phyloP scores from a whole-genome alignment of 2,329 filamentous ascomycete genomes.

The Sclerotiophoma versabilis region DNA sequence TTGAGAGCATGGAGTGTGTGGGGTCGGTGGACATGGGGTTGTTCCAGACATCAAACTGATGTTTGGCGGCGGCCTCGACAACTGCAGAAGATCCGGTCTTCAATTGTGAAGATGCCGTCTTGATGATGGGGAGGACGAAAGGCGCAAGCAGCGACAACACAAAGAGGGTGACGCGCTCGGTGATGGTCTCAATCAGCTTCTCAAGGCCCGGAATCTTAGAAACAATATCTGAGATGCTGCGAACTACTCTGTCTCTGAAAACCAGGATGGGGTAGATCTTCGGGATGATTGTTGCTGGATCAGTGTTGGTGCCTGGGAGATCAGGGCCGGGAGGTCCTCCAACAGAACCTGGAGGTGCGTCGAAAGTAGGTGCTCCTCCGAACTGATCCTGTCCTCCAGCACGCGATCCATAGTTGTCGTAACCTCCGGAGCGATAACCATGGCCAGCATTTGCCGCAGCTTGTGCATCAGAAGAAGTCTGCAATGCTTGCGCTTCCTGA shows the following conservation, averaged over 20 bases:
- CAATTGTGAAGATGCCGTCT: slow-evolving; percentile 79
- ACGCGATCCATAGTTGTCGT: slow-evolving; percentile 49
- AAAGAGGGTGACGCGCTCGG: slow-evolving; percentile 90
- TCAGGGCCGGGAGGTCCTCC: slow-evolving; percentile 56
- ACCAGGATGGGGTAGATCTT: slow-evolving; percentile 94
- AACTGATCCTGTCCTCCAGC: slow-evolving; percentile 52
- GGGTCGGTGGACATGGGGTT: slow-evolving; percentile 57
- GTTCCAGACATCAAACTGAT: slow-evolving; percentile 60
- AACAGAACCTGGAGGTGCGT: slow-evolving; percentile 54
- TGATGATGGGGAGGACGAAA: slow-evolving; percentile 91
- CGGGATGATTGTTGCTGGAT: slow-evolving; percentile 58
- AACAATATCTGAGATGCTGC: slow-evolving; percentile 82
- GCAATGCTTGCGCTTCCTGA: slow-evolving; percentile 55
- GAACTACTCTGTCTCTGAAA: slow-evolving; percentile 93
- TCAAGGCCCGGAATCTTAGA: slow-evolving; percentile 92
- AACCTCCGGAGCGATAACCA: slow-evolving; percentile 56
- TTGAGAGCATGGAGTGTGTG: slow-evolving; percentile 60
- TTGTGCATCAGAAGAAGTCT: slow-evolving; percentile 57
- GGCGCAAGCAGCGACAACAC: slow-evolving; percentile 89
- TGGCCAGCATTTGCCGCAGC: slow-evolving; percentile 49
- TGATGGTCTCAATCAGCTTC: slow-evolving; percentile 88
- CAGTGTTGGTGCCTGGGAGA: slow-evolving; percentile 81
- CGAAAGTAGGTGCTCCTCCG: slow-evolving; percentile 42
- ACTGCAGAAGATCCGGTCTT: slow-evolving; percentile 84
- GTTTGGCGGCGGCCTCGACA: slow-evolving; percentile 59